A percentile compares a stretch with the other conserved stretches of the same genome.
Conservation (phyloP, 2,329 filamentous ascomycete species). For the Thelonectria discophora region DNA sequence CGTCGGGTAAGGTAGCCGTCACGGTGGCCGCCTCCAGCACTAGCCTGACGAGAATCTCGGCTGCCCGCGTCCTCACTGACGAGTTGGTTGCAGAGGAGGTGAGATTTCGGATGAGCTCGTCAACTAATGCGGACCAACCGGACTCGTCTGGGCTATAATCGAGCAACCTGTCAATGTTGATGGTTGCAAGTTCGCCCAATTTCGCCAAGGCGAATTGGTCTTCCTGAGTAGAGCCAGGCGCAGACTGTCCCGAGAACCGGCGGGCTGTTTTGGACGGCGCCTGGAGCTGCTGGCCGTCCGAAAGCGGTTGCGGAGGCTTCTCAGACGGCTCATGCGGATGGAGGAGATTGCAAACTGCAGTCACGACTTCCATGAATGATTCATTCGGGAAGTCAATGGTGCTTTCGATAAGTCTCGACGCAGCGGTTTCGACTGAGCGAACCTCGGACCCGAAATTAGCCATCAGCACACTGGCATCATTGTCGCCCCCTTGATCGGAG, state of each 20-base stretch:
- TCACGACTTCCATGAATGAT: slow-evolving; percentile 80
- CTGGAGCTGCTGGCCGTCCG: slow-evolving; percentile 45
- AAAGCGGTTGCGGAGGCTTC: slow-evolving; percentile 15
- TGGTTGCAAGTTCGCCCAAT: slow-evolving; percentile 74
- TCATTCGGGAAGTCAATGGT: slow-evolving; percentile 89
- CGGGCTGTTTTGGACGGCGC: slow-evolving; percentile 54
- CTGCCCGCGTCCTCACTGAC: slow-evolving; percentile 67
- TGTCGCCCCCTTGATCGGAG: slow-evolving; percentile 59
- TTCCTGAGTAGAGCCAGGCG: slow-evolving; percentile 65
- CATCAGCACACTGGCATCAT: slow-evolving; percentile 61
- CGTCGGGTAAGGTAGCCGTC: slow-evolving; percentile 61
- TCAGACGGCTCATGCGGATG: slow-evolving; percentile 41
- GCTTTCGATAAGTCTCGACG: slow-evolving; percentile 87
- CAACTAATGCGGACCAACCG: slow-evolving; percentile 77
- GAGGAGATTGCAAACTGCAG: slow-evolving; percentile 75
- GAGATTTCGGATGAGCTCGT: slow-evolving; percentile 62
- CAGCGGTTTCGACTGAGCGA: slow-evolving; percentile 87
- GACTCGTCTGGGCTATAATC: slow-evolving; percentile 71
- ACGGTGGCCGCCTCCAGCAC: slow-evolving; percentile 66
- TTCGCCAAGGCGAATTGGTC: slow-evolving; percentile 76
- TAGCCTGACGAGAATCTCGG: slow-evolving; percentile 69
- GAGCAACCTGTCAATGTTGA: slow-evolving; percentile 80
- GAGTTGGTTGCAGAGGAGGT: slow-evolving; percentile 58
- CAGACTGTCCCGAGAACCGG: slow-evolving; percentile 55
- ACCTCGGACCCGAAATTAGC: slow-evolving; percentile 82